A percentile compares a stretch with the other conserved stretches of the same genome.
Evolutionary conservation across 805 yeast genomes (phyloP).

Genomic region (Tetrapisispora nanseiensis): DNA sequence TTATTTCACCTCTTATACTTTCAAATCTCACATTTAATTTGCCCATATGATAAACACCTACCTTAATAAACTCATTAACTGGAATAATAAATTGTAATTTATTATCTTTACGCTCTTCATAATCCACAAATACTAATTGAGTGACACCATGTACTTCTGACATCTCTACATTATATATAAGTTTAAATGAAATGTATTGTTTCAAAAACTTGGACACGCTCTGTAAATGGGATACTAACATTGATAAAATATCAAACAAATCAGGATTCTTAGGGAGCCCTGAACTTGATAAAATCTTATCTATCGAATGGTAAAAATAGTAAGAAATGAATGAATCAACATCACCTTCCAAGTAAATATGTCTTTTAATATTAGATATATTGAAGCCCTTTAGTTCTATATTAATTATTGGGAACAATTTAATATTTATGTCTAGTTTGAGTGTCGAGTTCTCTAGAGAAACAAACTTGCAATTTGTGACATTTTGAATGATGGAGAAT

Average conservation of each 20-base stretch:
- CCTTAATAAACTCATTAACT: constrained; percentile 9
- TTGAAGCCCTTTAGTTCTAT: constrained; percentile 1
- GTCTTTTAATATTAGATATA: background rate
- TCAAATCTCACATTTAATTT: constrained; percentile 5
- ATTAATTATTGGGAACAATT: background rate
- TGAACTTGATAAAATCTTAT: background rate
- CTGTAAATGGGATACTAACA: constrained; percentile 2
- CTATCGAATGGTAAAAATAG: background rate
- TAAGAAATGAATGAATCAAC: background rate
- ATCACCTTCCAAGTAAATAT: background rate
- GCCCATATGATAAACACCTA: constrained; percentile 2
- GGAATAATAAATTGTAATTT: constrained; percentile 9
- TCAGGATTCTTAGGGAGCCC: no score
- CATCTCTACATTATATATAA: constrained; percentile 6
- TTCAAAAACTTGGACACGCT: constrained; percentile 7
- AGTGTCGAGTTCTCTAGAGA: constrained; percentile 7
- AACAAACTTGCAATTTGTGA: constrained; percentile 12
- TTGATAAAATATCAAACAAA: background rate
- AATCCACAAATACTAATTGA: constrained; percentile 9
- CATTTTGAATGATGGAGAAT: constrained; percentile 6
- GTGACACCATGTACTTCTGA: background rate
- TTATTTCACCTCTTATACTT: constrained; percentile 4
- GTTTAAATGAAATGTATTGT: constrained; percentile 9
- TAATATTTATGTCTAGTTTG: constrained; percentile 3
- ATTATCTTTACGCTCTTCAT: constrained; percentile 8